Base-by-base conservation (phyloP, 1,284 basidiomycete genomes). In the Lentinula novae-zelandiae region DNA sequence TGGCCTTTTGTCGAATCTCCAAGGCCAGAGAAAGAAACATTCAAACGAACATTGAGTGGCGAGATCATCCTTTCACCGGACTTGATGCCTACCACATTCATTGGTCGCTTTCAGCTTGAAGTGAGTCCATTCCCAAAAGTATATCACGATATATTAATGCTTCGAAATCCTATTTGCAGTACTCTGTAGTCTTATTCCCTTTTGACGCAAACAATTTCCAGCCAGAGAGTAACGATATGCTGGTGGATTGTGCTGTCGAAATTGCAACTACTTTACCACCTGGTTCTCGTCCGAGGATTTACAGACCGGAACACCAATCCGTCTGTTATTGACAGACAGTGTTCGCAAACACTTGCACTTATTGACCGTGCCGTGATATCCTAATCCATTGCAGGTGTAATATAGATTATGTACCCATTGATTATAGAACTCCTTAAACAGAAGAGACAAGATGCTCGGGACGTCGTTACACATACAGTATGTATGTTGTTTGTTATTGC, bases 31-130 rank as follows among this genome's bases (percentile, higher is more conserved):
- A 64, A 52, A 60, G 51, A 46, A 57, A 62, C 33, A 31, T 62
- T 63, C 17, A 62, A 54, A 39, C 68, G 72, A n/a, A 63, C 63
- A 6, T 63, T 80, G 33, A 70, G 76, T 50, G 79, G 78, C n/a
- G 78, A 80, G 63, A 75, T 81, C 33, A 69, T 73, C 34, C 69
- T 80, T 13, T 66, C 72, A 1, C 71, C 72, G 59, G 73, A 74
- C 15, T 62, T 80, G 22, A 72, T 74, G 55, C 77, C 79, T 6
- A 75, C 75, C 4, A 74, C 73, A 48, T 58, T 57, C 7, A 73
- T 78, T 39, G 68, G 70, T 7, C 67, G 74, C 57, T 77, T 80
- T 65, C 68, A 65, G 55, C 65, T 79, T 17, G 70, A 69, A 60
- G 79, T 80, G 42, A 58, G 76, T 70, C n/a, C 17, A 1, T 57